Evolutionary conservation across 495 filamentous ascomycete genomes (phyloP), one percentile per base, ranked within the genome.

Genomic region (Penicillium manginii): DNA sequence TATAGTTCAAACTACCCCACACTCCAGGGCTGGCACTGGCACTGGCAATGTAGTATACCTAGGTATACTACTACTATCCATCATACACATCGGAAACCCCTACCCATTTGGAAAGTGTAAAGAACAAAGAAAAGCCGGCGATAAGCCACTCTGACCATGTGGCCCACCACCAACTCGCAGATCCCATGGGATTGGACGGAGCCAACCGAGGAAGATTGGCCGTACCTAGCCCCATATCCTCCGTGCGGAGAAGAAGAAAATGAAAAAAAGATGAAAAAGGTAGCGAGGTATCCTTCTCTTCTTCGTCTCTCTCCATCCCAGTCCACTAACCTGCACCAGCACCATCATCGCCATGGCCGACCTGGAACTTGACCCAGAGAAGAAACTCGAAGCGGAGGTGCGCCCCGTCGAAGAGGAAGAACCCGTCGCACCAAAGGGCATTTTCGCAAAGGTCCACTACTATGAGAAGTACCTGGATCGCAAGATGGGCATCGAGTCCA

Each of bases 401-500:
- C 62, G 68, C 57, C 49, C 57, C 64, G 32, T 39, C 62, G 3
- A 51, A 26, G 59, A 64, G 21, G 57, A 50, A n/a, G 52, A 67
- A 5, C 39, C 52, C 2, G 51, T 55, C 60, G 60, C 63, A 52
- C 61, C 61, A 15, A 35, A 42, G 46, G 58, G 68, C 2, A 55
- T 76, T 55, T 62, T 81, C 31, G 68, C 57, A 8, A 64, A 54
- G 17, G 63, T 83, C 14, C 77, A 76, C 45, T 59, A 66, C 51
- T 78, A 78, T 57, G 83, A 85, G 46, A 69, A 73, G 15, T 67
- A 70, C 40, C 66, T 84, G 35, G 81, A 84, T 64, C 70, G 67
- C 45, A 84, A 81, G 60, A 60, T 86, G 49, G 81, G 81, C 15
- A 73, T 84, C 54, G 83, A 86, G 64, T 75, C 77, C 2, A 73